Evolutionary conservation across 495 filamentous ascomycete species (phyloP), one percentile per base, ranked within the genome.

Genomic region (Daldinia concentrica): DNA sequence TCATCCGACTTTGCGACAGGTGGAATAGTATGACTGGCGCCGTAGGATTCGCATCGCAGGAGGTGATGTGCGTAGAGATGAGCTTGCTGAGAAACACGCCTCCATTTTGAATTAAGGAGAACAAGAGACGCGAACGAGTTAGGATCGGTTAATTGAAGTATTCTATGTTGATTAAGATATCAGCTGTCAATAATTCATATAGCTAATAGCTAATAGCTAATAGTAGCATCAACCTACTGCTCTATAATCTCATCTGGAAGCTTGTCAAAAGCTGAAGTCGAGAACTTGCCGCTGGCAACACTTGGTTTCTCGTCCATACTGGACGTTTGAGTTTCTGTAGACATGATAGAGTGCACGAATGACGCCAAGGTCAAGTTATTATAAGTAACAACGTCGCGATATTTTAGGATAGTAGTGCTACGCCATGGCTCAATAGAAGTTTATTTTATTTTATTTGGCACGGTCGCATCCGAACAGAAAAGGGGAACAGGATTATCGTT

Each of bases 51-150:
- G 73, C 91, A 95, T 74, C 82, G 84, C 7, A 89, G 84, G 52
- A 96, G 86, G 68, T 96, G 93, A 73, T 92, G 82, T 39, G 89
- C 89, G 81, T 95, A 96, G 64, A 96, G 85, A 60, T 88, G 80
- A 3, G 88, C 79, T 52, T 89, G 89, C 74, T 93, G 88, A 11
- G 93, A 94, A 64, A 90, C 86, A 26, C 80, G 84, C 65, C 90
- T 86, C 93, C 93, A 96, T 84, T 88, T 86, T 57, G 85, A 82
- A 79, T 93, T 94, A 67, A 96, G 80, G n/a, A 94, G 79, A n/a
- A 91, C 84, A 60, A 96, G 82, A 30, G 93, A 95, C 26, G 93
- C 91, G 78, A 96, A 96, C 43, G 88, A 88, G 79, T 93, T 90
- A 58, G 93, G 87, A 71, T 93, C 92, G 43, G 87, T 88, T 43